phyloP scores from a whole-genome alignment of 2,329 filamentous ascomycete species.

The Zelopaecilomyces penicillatus region DNA sequence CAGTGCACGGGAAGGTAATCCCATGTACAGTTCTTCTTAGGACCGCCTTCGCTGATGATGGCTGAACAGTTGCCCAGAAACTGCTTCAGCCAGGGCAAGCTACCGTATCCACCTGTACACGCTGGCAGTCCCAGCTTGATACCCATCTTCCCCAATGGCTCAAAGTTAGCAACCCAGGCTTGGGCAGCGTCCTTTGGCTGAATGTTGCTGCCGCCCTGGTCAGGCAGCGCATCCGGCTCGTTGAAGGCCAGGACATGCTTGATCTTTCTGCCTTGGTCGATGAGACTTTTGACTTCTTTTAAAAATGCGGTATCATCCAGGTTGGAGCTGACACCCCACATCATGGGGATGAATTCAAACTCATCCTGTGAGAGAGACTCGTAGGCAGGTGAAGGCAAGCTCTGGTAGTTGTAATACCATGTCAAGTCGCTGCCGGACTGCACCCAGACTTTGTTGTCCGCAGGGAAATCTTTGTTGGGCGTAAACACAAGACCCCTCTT shows the following conservation, averaged over 20 bases:
- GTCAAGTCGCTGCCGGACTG: slow-evolving; percentile 49
- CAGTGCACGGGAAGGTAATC: slow-evolving; percentile 59
- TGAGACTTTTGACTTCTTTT: slow-evolving; percentile 45
- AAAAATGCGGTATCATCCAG: slow-evolving; percentile 52
- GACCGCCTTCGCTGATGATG: slow-evolving; percentile 37
- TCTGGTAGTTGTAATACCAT: slow-evolving; percentile 80
- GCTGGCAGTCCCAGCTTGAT: slow-evolving; percentile 63
- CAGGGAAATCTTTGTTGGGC: slow-evolving; percentile 41
- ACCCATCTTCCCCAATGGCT: slow-evolving; percentile 56
- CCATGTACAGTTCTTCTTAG: slow-evolving; percentile 46
- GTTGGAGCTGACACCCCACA: slow-evolving; percentile 54
- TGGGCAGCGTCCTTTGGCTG: slow-evolving; percentile 51
- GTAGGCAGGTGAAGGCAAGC: slow-evolving; percentile 46
- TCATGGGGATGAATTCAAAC: slow-evolving; percentile 74
- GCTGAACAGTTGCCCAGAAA: slow-evolving; percentile 58
- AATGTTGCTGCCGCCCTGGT: slow-evolving; percentile 55
- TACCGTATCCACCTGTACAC: slow-evolving; percentile 52
- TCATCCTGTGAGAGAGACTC: slow-evolving; percentile 38
- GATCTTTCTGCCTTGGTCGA: slow-evolving; percentile 48
- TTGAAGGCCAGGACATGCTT: slow-evolving; percentile 68
- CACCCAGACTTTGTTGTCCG: slow-evolving; percentile 61
- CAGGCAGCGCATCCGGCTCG: slow-evolving; percentile 57
- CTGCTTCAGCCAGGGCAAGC: slow-evolving; percentile 57
- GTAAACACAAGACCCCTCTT: slow-evolving; percentile 71
- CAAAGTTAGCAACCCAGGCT: slow-evolving; percentile 63